phyloP scores from a whole-genome alignment of 805 yeast genomes.

The Saturnispora mendoncae region DNA sequence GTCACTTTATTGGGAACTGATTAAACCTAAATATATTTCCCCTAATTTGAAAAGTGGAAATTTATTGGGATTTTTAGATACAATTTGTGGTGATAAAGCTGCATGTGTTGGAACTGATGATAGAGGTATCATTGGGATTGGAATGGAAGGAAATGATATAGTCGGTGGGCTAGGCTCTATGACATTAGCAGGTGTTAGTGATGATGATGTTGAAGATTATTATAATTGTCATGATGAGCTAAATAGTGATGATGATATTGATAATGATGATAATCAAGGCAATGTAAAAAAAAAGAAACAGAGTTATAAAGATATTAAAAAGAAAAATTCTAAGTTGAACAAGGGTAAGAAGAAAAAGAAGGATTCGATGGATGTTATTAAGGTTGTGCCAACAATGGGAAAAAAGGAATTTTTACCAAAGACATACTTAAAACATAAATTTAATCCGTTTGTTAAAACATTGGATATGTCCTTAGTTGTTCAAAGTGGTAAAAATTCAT shows the following conservation, averaged over 20 bases:
- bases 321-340: slow-evolving; percentile 3
- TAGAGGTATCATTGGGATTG: slow-evolving; percentile 9
- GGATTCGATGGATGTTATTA: not conserved
- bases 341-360: not conserved
- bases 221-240: too few species aligned
- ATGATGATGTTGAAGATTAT: not conserved
- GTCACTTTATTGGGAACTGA: slow-evolving; percentile 47
- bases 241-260: not conserved
- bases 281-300: slow-evolving; percentile 1
- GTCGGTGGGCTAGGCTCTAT: not conserved
- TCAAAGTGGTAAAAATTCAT: slow-evolving; percentile 89
- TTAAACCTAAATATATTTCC: slow-evolving; percentile 55
- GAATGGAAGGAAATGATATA: slow-evolving; percentile 7
- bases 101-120: slow-evolving; percentile 10
- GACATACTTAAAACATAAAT: slow-evolving; percentile 15
- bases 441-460: slow-evolving; percentile 52
- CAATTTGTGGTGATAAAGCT: slow-evolving; percentile 17
- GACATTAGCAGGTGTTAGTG: not conserved
- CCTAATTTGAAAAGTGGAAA: slow-evolving; percentile 63
- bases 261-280: not conserved
- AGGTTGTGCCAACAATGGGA: not conserved
- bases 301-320: slow-evolving; percentile 7
- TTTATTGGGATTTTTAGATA: slow-evolving; percentile 62
- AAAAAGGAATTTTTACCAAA: slow-evolving; percentile 11
- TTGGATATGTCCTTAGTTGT: slow-evolving; percentile 73